Evolutionary conservation across 2,329 filamentous ascomycete species (phyloP), one percentile per base, ranked within the genome.

Genomic region (Aspergillus texensis): DNA sequence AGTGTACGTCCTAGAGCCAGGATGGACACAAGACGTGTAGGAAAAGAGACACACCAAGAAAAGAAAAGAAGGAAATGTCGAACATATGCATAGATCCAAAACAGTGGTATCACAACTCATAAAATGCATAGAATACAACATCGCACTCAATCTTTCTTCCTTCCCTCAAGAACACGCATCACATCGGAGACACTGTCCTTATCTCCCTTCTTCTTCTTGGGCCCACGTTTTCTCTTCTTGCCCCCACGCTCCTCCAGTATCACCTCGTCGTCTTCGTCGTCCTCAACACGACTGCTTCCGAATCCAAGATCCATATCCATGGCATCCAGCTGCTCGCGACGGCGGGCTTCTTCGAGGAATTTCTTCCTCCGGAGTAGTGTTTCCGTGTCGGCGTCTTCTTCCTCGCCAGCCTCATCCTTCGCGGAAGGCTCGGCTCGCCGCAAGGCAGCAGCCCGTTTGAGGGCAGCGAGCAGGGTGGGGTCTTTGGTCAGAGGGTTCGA

Each of bases 281-380:
- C 93, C 60, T 92, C 93, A 72, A 92, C 90, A 32, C 94, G 86
- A 73, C 91, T 95, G 24, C 89, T 92, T 39, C 95, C 95, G 73
- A 99, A 98, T 64, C 94, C 94, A 83, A 98, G 87, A 73, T 99
- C 95, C 80, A 99, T 86, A 78, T 99, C 94, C 62, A 94, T 89
- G 55, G 93, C 88, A 75, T 98, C 94, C 55, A 94, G 87, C 69
- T 91, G 90, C 61, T 89, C 79, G n/a, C 80, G 81, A 11, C 77
- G 76, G 52, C 73, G 75, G 11, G 83, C 87, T 64, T 85, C 85
- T 70, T 89, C 83, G 6, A 97, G 82, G 82, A 97, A 91, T 68
- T 87, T 90, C 76, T 88, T 90, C 58, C 89, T 87, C 9, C 90
- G 89, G 57, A 89, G 88, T 66, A 90, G 86, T 65, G 88, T 86